Base-by-base conservation (phyloP, 768 basidiomycete genomes). In the Pleurotus giganteus region DNA sequence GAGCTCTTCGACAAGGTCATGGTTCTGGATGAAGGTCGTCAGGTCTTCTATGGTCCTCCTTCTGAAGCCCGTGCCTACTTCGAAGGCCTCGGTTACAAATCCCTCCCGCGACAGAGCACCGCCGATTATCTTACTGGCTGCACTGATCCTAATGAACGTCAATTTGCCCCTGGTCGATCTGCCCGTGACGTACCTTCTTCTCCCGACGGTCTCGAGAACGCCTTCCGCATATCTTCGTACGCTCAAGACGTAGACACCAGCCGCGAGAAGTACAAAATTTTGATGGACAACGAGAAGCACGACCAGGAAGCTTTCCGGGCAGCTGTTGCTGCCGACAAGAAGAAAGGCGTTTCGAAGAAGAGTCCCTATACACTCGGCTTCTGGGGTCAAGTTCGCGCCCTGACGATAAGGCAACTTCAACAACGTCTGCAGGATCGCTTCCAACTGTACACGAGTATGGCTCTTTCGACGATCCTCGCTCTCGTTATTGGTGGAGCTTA, bases 1-100 rank as follows among this genome's bases (percentile, higher is more conserved):
- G 76, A 84, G 0, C 62, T 88, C 2, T 95, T 96, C 65, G 93
- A 95, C 74, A 94, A 94, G 68, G 90, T 96, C 29, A 74, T 92
- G 61, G 82, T 96, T 27, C 77, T 97, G 58, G 83, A 89, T 69
- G 75, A 88, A 61, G 91, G 93, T 8, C 87, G 79, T 24, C 87
- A 89, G 66, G 87, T 90, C 9, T 96, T 85, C 75, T 91, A 81
- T 62, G 94, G 94, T 26, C 82, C 86, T 5, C 79, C 84, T 3
- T 72, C 78, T 6, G 80, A 86, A 57, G 94, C 94, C 13, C 82
- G 90, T 13, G 71, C 72, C 1, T 95, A 95, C 71, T 94, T 97
- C 61, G 81, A 89, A 60, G 68, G 69, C 27, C 71, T 92, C 39
- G 91, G 92, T 15, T 91, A 84, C 69, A 80, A 81, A 32, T 58